Conservation (phyloP, 805 yeast genomes). For the Hanseniaspora pseudoguilliermondii region DNA sequence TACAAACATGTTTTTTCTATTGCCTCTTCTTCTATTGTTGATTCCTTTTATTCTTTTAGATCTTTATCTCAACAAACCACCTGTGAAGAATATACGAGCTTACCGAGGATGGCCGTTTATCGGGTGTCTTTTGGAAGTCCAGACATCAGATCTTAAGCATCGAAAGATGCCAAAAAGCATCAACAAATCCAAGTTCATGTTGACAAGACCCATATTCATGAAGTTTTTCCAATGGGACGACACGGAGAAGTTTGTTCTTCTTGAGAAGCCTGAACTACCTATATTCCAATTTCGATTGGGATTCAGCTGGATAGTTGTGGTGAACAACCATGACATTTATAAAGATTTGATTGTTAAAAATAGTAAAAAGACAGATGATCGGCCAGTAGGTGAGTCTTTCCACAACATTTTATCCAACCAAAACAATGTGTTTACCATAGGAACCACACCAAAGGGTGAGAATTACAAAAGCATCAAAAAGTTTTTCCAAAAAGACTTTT, state of each 20-base stretch:
- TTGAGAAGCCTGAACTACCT: not conserved
- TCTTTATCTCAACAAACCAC: not conserved
- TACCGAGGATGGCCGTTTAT: constrained; percentile 4
- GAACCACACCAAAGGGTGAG: constrained; percentile 3
- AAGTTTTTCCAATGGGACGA: constrained; percentile 2
- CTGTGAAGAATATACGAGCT: constrained; percentile 1
- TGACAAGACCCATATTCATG: not conserved
- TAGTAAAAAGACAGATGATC: constrained; percentile 2
- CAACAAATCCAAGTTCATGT: not conserved
- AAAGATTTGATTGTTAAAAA: constrained; percentile 5
- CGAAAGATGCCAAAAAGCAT: not conserved
- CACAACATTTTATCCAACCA: not conserved
- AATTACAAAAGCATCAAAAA: not conserved
- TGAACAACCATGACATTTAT: not conserved
- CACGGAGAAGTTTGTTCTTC: not conserved
- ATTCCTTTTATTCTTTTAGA: not conserved
- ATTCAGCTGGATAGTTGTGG: not conserved
- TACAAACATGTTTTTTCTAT: not conserved
- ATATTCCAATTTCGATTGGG: constrained; percentile 9
- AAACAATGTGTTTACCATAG: not conserved
- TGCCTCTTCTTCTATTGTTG: not conserved
- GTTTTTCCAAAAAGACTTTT: not conserved
- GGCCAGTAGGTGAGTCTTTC: constrained; percentile 3
- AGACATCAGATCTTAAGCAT: not conserved
- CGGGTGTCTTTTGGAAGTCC: constrained; percentile 2